phyloP scores from a whole-genome alignment of 805 yeast genomes.

The Yarrowia sp. region DNA sequence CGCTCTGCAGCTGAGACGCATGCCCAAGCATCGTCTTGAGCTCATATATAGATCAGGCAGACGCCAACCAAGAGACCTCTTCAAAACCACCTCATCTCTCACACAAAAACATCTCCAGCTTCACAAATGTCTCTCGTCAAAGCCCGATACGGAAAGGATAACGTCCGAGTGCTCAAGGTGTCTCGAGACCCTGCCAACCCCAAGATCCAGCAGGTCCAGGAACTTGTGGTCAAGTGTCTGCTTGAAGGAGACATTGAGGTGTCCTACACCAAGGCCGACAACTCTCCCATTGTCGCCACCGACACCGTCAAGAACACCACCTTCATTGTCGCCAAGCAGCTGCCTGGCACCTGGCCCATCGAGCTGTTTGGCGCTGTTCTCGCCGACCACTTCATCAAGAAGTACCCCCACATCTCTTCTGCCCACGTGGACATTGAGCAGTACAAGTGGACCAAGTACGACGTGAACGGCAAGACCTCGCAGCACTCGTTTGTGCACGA shows the following conservation, averaged over 20 bases:
- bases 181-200: slow-evolving; percentile 78
- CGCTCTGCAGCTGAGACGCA: neutral
- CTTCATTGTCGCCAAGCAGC: slow-evolving; percentile 78
- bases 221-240: slow-evolving; percentile 79
- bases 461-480: slow-evolving; percentile 73
- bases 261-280: slow-evolving; percentile 88
- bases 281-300: slow-evolving; percentile 88
- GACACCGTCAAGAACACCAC: slow-evolving; percentile 93
- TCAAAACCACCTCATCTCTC: neutral
- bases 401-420: slow-evolving; percentile 79
- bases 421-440: slow-evolving; percentile 72
- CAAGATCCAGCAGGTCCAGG: slow-evolving; percentile 78
- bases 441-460: slow-evolving; percentile 78
- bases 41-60: neutral
- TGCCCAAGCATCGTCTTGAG: neutral
- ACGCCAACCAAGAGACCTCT: too few relatives aligned
- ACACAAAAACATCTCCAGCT: neutral
- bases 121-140: slow-evolving; percentile 44
- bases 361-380: slow-evolving; percentile 88
- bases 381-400: slow-evolving; percentile 78
- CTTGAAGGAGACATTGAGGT: slow-evolving; percentile 79
- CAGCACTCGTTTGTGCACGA: slow-evolving; percentile 85
- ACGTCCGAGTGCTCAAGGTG: slow-evolving; percentile 90
- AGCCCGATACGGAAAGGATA: slow-evolving; percentile 88
- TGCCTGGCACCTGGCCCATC: slow-evolving; percentile 81